Evolutionary conservation across 208 protist genomes (phyloP).

Genomic region (Phytomonas francai): DNA sequence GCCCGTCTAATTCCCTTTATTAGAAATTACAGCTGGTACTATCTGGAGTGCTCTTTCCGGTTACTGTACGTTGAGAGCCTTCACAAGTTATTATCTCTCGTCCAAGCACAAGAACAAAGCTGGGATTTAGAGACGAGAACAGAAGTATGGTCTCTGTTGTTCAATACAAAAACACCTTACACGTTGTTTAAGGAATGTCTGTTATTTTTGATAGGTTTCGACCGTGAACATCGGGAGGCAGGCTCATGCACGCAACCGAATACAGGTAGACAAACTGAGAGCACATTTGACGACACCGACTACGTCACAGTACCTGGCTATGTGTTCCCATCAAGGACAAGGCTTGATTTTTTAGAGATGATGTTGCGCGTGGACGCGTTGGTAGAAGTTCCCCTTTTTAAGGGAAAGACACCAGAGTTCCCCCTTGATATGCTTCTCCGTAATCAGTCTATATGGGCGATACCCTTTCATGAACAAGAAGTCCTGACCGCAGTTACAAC

Average conservation of each 20-base stretch:
- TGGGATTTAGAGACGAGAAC: neutral
- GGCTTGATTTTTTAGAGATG: constrained; percentile 16
- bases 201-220: constrained; percentile 19
- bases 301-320: neutral
- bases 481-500: neutral
- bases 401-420: constrained; percentile 16
- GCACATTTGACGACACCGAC: neutral
- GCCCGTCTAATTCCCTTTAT: constrained; percentile 48
- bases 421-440: constrained; percentile 9
- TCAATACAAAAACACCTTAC: constrained; percentile 20
- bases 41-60: constrained; percentile 39
- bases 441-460: neutral
- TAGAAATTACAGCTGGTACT: constrained; percentile 31
- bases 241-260: neutral
- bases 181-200: constrained; percentile 40
- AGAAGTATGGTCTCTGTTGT: constrained; percentile 17
- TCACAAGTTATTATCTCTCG: constrained; percentile 22
- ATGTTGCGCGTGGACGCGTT: constrained; percentile 22
- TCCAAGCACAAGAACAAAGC: constrained; percentile 5
- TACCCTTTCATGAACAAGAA: neutral
- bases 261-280: neutral
- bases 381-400: constrained; percentile 14
- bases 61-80: constrained; percentile 48
- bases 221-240: neutral
- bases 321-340: neutral